Base-by-base conservation (phyloP, 73 alveolate species). In the Paraurostyla sp. region DNA sequence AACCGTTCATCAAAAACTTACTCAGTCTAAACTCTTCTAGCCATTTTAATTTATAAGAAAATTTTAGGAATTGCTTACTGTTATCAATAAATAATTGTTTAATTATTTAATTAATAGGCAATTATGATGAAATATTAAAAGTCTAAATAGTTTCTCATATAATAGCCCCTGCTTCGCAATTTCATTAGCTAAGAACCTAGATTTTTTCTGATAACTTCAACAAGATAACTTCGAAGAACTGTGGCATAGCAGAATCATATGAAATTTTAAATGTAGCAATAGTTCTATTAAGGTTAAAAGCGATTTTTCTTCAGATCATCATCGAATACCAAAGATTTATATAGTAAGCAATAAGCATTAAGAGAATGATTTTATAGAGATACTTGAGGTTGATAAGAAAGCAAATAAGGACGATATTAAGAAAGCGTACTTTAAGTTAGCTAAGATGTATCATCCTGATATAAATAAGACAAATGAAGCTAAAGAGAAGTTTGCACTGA, bases 381-480 rank as follows among this genome's bases (percentile, higher is more conserved):
- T 89, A 9, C 52, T 91, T 11, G 95, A 95, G 6, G 89, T 91
- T 0, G 30, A 56, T 40, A 22, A 15, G 33, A 60, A 35, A 18
- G 75, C 93, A 0, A 36, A 87, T 33, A 65, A 91, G 29, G 76
- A 58, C 23, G 95, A 91, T 51, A 48, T 91, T 4, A 91, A 91
- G 38, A 51, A 71, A 68, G 81, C 91, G 27, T 91, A 91, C 60
- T 88, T 88, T 36, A 35, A 40, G 38, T 43, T 91, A 20, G 94
- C 96, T 15, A 91, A 88, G 83, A 30, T 89, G 49, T 75, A 50
- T 65, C 96, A 91, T 78, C 96, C 95, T 18, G 96, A 91, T 85
- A 92, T 94, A 59, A 97, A 97, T 83, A 94, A 97, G 85, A 96
- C 93, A 73, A 92, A 95, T 0, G 97, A 96, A 80, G 98, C 99